Evolutionary conservation across 2,329 filamentous ascomycete genomes (phyloP).

Genomic region (Penicillium sclerotigenum): DNA sequence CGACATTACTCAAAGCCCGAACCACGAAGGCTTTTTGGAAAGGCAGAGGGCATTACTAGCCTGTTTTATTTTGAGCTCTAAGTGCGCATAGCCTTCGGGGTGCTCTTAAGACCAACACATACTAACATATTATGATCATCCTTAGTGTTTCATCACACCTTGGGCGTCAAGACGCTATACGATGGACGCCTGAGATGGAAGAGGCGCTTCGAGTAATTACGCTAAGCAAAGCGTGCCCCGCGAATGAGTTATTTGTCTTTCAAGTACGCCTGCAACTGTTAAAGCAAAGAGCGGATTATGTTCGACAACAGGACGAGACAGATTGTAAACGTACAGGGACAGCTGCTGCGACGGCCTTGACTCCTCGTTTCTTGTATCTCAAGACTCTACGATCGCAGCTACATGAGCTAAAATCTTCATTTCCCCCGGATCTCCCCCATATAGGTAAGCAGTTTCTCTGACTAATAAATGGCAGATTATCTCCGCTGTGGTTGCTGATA

Average conservation of each 20-base stretch:
- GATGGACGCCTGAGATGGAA: constrained; percentile 43
- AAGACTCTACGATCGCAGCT: constrained; percentile 33
- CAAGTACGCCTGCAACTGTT: constrained; percentile 41
- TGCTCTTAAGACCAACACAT: background rate
- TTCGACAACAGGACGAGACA: constrained; percentile 31
- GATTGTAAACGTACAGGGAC: constrained; percentile 13
- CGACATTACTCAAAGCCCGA: constrained; percentile 4
- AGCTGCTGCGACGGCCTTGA: constrained; percentile 5
- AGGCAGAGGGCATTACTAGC: constrained; percentile 30
- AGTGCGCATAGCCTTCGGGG: constrained; percentile 15
- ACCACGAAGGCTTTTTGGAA: constrained; percentile 22
- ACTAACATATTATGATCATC: constrained; percentile 4
- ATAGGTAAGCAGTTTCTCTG: constrained; percentile 15
- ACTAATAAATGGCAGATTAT: background rate
- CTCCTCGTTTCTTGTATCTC: constrained; percentile 27
- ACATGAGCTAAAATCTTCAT: constrained; percentile 29
- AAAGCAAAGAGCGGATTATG: constrained; percentile 29
- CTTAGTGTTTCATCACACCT: constrained; percentile 36
- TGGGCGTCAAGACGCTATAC: constrained; percentile 33
- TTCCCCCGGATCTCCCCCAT: constrained; percentile 22
- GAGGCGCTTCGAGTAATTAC: constrained; percentile 32
- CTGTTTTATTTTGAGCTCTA: constrained; percentile 34
- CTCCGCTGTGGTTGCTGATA: background rate
- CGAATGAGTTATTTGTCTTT: constrained; percentile 32
- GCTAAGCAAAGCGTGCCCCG: constrained; percentile 23